These are phyloP conservation scores for Acacia crassicarpa DNA, from an alignment of 306 rosid species.

Conservation along the genomic window DNA sequence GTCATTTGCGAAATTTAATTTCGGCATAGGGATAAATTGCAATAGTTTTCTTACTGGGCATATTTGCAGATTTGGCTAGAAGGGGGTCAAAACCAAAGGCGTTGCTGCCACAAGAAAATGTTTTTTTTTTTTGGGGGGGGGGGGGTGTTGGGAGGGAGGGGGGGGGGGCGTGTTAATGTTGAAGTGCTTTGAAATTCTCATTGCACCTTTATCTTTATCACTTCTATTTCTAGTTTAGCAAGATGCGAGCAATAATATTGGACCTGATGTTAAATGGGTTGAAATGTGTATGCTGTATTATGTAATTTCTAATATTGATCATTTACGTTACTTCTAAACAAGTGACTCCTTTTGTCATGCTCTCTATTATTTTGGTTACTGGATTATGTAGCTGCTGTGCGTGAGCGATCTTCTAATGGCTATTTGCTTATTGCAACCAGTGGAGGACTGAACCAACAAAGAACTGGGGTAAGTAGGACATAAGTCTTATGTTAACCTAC, in stretches of 20 bases:
- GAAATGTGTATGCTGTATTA: constrained; percentile 20
- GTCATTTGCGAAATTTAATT: not conserved
- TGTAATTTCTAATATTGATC: not conserved
- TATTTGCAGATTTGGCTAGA: constrained; percentile 13
- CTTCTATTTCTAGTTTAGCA: constrained; percentile 1
- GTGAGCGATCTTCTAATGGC: constrained; percentile 72
- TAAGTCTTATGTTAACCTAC: constrained; percentile 23
- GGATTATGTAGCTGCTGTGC: constrained; percentile 59
- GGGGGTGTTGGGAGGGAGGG: too few species aligned
- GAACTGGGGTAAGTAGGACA: constrained; percentile 83
- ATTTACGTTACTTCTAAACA: constrained; percentile 21
- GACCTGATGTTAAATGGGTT: constrained; percentile 1
- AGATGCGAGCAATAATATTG: not conserved
- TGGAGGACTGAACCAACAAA: constrained; percentile 96
- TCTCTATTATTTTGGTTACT: constrained; percentile 31
- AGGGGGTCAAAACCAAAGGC: not conserved
- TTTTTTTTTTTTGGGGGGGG: not conserved
- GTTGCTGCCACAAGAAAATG: not conserved
- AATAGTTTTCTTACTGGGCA: not conserved
- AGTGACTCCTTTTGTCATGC: constrained; percentile 22
- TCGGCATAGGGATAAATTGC: not conserved
- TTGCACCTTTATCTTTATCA: not conserved
- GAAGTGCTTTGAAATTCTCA: not conserved
- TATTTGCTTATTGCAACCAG: constrained; percentile 95
- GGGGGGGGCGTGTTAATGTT: not conserved